Evolutionary conservation across 306 rosid species (phyloP), one percentile per base, ranked within the genome.

Genomic region (Delonix regia): DNA sequence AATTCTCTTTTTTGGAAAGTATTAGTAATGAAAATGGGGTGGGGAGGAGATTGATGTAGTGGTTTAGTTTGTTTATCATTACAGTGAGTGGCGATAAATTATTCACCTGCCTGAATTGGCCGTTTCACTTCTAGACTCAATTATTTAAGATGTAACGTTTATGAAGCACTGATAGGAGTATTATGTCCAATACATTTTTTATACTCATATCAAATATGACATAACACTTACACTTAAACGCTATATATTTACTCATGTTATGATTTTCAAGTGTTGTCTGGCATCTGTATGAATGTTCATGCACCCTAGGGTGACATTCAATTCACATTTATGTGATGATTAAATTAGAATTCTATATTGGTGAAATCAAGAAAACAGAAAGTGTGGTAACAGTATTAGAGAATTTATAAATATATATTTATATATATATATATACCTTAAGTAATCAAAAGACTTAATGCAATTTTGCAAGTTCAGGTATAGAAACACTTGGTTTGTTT

Each of bases 71-170:
- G 51, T 67, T 80, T 41, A 16, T 78, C 64, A 14, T 60, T 14
- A 27, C 33, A 56, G 51, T 76, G 47, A 12, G 18, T 25, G n/a
- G 24, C 38, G 4, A 22, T 1, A 9, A 45, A 4, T 33, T 24
- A 24, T 48, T 48, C 16, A 30, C 18, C 44, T 34, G 71, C 22
- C 6, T 66, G 71, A 63, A 33, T 82, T 52, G 60, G 47, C 39
- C 39, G 21, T 78, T 62, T 57, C n/a, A 22, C 47, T 55, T 49
- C 22, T 57, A 2, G 71, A 55, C 56, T 73, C n/a, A 64, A 51
- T 30, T 72, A 52, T 80, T 57, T 76, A 65, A 66, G 62, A 67
- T 48, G n/a, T n/a, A 28, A 78, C 39, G 5, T 28, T 10, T 28
- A 6, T 60, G 41, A 14, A 15, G n/a, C 9, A 25, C 14, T 12